Percentiles rank a stretch among this genome's conserved stretches.
phyloP scores from a whole-genome alignment of 108 stramenopile genomes.

The Fragilaria crotonensis region DNA sequence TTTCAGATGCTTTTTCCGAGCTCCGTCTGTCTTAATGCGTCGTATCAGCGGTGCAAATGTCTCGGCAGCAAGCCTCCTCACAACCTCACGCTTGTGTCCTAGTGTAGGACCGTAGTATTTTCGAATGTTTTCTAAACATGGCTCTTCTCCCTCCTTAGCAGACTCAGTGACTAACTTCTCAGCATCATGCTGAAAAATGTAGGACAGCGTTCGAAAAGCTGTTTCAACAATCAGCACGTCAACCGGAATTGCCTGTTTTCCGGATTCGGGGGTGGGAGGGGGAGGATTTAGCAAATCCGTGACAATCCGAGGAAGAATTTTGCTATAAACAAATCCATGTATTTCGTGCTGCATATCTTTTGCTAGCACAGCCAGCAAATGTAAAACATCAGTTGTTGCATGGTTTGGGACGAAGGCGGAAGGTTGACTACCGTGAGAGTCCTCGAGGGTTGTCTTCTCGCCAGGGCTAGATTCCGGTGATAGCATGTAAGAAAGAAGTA shows the following conservation, averaged over 20 bases:
- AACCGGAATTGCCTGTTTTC: slow-evolving; percentile 44
- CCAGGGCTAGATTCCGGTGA: slow-evolving; percentile 28
- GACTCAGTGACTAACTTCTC: slow-evolving; percentile 32
- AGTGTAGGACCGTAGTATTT: slow-evolving; percentile 73
- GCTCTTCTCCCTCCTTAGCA: slow-evolving; percentile 9
- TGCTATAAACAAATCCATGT: slow-evolving; percentile 54
- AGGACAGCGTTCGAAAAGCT: slow-evolving; percentile 70
- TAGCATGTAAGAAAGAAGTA: slow-evolving; percentile 54
- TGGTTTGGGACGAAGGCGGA: slow-evolving; percentile 49
- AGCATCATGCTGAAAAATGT: slow-evolving; percentile 74
- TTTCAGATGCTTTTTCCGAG: slow-evolving; percentile 55
- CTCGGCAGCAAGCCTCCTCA: slow-evolving; percentile 69
- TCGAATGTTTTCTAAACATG: slow-evolving; percentile 60
- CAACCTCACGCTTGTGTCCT: slow-evolving; percentile 58
- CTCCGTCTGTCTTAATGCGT: slow-evolving; percentile 47
- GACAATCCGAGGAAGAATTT: slow-evolving; percentile 64
- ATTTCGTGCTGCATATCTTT: slow-evolving; percentile 79
- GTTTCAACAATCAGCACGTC: slow-evolving; percentile 76
- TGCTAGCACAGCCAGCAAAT: slow-evolving; percentile 72
- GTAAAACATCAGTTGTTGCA: slow-evolving; percentile 79
- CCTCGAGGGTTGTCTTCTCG: slow-evolving; percentile 12
- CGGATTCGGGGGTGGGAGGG: slow-evolving; percentile 31
- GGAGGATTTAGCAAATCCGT: slow-evolving; percentile 74
- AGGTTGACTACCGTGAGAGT: background rate
- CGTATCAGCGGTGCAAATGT: slow-evolving; percentile 73